phyloP scores from a whole-genome alignment of 164 flowering plant genomes.

The Vitis rupestris region DNA sequence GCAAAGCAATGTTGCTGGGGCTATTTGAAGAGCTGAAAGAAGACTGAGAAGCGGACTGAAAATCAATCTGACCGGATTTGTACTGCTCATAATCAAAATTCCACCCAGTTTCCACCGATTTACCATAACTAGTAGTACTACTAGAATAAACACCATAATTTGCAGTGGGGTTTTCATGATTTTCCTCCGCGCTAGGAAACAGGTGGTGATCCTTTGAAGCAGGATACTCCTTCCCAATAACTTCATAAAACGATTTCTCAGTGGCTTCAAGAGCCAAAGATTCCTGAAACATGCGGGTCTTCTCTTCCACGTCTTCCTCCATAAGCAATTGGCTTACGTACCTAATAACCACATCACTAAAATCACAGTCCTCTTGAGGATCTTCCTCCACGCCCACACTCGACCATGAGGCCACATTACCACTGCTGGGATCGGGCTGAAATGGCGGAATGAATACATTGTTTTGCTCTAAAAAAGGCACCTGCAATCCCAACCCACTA shows the following conservation, averaged over 20 bases:
- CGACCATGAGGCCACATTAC: constrained; percentile 1
- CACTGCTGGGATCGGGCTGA: constrained; percentile 9
- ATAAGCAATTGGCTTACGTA: constrained; percentile 53
- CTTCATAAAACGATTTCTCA: constrained; percentile 49
- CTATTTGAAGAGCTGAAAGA: constrained; percentile 26
- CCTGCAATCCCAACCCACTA: neutral
- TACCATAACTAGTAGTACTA: neutral
- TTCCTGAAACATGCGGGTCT: constrained; percentile 43
- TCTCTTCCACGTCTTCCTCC: constrained; percentile 63
- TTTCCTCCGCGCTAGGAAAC: constrained; percentile 4
- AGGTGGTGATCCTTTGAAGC: constrained; percentile 1
- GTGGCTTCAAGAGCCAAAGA: constrained; percentile 51
- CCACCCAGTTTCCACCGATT: constrained; percentile 7
- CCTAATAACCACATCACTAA: constrained; percentile 46
- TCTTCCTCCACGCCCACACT: constrained; percentile 18
- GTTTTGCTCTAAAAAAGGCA: neutral
- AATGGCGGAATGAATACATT: constrained; percentile 2
- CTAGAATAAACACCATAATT: neutral
- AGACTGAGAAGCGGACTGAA: constrained; percentile 6
- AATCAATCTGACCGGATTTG: neutral
- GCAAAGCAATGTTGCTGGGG: too few species aligned
- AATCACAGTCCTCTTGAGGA: constrained; percentile 46
- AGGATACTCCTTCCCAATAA: constrained; percentile 39
- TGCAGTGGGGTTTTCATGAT: constrained; percentile 13
- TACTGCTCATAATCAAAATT: constrained; percentile 7